Evolutionary conservation across 2,329 filamentous ascomycete species (phyloP).

Genomic region (Celoporthe dispersa): DNA sequence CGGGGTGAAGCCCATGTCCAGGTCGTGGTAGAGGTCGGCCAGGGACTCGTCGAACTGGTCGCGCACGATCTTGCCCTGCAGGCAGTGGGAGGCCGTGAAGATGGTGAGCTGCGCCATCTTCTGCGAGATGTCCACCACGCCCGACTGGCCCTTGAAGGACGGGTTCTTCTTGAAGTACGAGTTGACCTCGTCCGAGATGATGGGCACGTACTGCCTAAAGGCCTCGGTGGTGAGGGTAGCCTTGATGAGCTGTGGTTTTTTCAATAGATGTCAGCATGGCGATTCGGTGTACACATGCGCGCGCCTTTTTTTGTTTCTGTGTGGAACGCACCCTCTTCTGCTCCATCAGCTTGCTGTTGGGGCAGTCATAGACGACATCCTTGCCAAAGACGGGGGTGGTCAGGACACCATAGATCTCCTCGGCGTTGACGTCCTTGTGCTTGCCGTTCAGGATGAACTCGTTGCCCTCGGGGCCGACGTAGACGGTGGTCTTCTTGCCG

Average conservation of each 20-base stretch:
- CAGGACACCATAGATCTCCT: conserved; percentile 57
- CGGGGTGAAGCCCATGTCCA: conserved; percentile 78
- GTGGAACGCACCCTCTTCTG: conserved; percentile 71
- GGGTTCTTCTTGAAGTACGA: conserved; percentile 64
- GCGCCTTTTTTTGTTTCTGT: too few relatives aligned
- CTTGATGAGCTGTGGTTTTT: conserved; percentile 66
- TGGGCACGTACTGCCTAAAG: conserved; percentile 67
- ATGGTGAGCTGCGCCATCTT: conserved; percentile 79
- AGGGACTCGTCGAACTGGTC: conserved; percentile 72
- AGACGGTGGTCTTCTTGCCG: conserved; percentile 55
- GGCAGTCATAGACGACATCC: conserved; percentile 83
- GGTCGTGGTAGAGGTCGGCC: conserved; percentile 77
- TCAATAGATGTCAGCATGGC: conserved; percentile 2
- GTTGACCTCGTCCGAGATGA: conserved; percentile 72
- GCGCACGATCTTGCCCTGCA: conserved; percentile 79
- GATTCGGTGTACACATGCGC: too few relatives aligned
- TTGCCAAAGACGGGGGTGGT: conserved; percentile 69
- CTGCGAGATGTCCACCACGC: conserved; percentile 65
- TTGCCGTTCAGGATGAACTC: conserved; percentile 62
- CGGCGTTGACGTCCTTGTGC: conserved; percentile 55
- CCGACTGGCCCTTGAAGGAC: conserved; percentile 62
- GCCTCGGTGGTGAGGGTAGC: conserved; percentile 69
- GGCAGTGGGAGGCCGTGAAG: conserved; percentile 76
- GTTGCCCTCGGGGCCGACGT: conserved; percentile 55
- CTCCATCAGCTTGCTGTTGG: conserved; percentile 84